These are phyloP conservation scores for Colletotrichum costaricense DNA, from an alignment of 2,329 filamentous ascomycete genomes.

Conservation along the genomic window DNA sequence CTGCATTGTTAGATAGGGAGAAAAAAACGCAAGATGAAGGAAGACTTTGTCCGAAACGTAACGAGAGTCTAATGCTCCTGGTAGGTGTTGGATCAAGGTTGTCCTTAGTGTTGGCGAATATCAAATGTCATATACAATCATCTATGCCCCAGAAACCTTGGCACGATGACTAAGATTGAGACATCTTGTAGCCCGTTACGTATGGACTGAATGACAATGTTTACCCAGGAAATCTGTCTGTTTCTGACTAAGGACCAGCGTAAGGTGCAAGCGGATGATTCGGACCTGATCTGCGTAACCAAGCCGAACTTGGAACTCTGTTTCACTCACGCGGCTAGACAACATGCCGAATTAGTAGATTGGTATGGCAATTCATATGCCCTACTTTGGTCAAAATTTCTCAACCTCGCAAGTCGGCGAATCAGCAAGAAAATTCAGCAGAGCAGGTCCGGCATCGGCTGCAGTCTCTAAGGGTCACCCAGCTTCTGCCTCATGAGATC, in stretches of 20 bases:
- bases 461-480: neutral
- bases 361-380: neutral
- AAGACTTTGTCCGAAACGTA: neutral
- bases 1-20: neutral
- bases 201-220: neutral
- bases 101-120: neutral
- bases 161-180: neutral
- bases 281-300: neutral
- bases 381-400: neutral
- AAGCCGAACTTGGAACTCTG: neutral
- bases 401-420: neutral
- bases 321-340: neutral
- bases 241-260: neutral
- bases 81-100: neutral
- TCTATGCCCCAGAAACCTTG: neutral
- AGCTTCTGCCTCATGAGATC: neutral
- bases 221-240: neutral
- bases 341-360: neutral
- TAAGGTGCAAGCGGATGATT: neutral
- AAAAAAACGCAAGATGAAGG: neutral
- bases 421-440: neutral
- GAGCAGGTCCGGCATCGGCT: neutral
- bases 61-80: no score
- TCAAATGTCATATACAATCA: constrained; percentile 3
- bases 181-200: neutral